Evolutionary conservation across 768 basidiomycete species (phyloP), one percentile per base, ranked within the genome.

Genomic region (Pholiota molesta): DNA sequence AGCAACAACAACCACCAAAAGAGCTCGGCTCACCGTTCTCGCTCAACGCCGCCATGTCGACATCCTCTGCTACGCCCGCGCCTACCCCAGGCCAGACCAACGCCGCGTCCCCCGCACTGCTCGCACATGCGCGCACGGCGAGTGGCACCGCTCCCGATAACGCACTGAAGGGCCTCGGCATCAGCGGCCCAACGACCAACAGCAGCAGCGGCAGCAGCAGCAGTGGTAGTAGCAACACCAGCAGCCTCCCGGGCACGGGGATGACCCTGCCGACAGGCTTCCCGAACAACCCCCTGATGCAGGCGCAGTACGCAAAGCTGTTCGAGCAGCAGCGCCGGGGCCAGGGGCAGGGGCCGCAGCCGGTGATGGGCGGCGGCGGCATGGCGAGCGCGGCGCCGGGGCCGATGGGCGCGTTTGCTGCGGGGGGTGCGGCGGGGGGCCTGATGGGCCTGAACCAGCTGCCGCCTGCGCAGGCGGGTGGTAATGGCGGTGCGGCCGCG

Each of bases 221-320:
- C 21, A 47, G 17, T 26, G 21, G 21, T n/a, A n/a, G n/a, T n/a
- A n/a, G n/a, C 16, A 42, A 17, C n/a, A 19, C 2, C 42, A 7
- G 7, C 42, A 6, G 42, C 42, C 21, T 37, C 7, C 10, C 14
- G 35, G 35, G 35, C 35, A 37, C 35, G 11, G 13, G 7, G 11
- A 37, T 37, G 11, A 6, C 42, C 8, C n/a, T 44, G 42, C 17
- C n/a, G 17, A 1, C 42, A 2, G 23, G 47, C 7, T 5, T 49
- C 33, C 17, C 17, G n/a, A 37, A 26, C 33, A 21, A 33, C 61
- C 33, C 57, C 56, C 0, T 49, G 47, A n/a, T 33, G 78, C 13
- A 74, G 3, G 66, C 74, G 29, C 86, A 84, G 63, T 79, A 83
- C 76, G 80, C 81, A 60, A 85, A 83, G 64, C 61, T 81, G 65